These are phyloP conservation scores for Annulohypoxylon maeteangense DNA, from an alignment of 495 filamentous ascomycete species.

Conservation along the genomic window DNA sequence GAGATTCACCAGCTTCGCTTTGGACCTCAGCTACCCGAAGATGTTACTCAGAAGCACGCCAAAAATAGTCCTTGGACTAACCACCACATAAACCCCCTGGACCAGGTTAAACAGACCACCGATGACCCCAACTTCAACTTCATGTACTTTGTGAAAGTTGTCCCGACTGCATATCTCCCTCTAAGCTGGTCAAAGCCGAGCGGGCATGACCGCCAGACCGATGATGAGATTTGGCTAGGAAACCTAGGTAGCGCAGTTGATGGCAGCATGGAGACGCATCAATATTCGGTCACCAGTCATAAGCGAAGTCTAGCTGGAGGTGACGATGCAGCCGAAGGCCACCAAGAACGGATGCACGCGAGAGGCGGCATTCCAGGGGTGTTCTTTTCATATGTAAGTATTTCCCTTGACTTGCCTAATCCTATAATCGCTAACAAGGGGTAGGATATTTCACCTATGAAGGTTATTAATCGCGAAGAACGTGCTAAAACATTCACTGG, in stretches of 20 bases:
- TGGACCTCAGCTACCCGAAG: constrained; percentile 87
- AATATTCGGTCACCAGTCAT: constrained; percentile 96
- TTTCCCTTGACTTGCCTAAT: neutral
- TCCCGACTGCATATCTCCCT: constrained; percentile 92
- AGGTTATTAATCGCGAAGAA: constrained; percentile 96
- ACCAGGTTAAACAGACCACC: constrained; percentile 79
- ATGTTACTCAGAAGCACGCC: constrained; percentile 69
- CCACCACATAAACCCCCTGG: constrained; percentile 93
- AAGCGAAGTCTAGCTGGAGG: constrained; percentile 86
- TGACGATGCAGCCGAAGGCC: constrained; percentile 81
- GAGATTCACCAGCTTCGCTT: constrained; percentile 91
- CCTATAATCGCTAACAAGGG: constrained; percentile 5
- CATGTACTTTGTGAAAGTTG: constrained; percentile 99
- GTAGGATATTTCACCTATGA: constrained; percentile 99
- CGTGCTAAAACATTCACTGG: constrained; percentile 85
- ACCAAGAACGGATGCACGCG: constrained; percentile 89
- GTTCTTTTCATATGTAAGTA: constrained; percentile 92
- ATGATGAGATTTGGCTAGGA: constrained; percentile 70
- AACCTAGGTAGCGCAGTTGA: constrained; percentile 68
- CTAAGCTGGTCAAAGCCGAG: constrained; percentile 73
- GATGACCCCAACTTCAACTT: constrained; percentile 88
- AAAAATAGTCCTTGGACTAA: constrained; percentile 78
- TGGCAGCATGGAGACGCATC: constrained; percentile 94
- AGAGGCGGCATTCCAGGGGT: constrained; percentile 93
- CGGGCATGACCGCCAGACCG: constrained; percentile 57